Conservation (phyloP, 192 early-diverging fungal genomes). For the Coemansia sp. region DNA sequence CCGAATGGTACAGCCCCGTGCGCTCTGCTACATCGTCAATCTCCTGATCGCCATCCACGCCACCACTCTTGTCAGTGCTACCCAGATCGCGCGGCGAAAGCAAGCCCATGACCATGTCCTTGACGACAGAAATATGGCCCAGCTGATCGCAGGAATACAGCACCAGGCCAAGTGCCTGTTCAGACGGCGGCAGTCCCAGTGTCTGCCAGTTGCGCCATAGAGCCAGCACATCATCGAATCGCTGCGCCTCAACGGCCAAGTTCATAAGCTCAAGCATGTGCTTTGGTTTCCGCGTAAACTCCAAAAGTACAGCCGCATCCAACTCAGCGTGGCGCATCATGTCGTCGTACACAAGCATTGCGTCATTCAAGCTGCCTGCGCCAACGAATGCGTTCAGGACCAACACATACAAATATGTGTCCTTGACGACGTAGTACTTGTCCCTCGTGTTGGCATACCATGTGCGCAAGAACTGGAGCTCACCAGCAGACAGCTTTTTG, state of each 20-base stretch:
- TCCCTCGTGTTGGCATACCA: slow-evolving; percentile 35
- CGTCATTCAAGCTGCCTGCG: slow-evolving; percentile 24
- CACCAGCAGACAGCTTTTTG: background rate
- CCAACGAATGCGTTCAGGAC: slow-evolving; percentile 29
- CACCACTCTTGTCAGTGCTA: background rate
- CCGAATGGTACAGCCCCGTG: background rate
- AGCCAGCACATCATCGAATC: slow-evolving; percentile 16
- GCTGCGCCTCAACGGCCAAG: slow-evolving; percentile 19
- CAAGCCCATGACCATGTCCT: slow-evolving; percentile 24
- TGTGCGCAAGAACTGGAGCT: slow-evolving; percentile 29
- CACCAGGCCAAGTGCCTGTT: slow-evolving; percentile 13
- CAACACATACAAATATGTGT: slow-evolving; percentile 37
- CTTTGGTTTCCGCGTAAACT: slow-evolving; percentile 13
- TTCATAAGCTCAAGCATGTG: slow-evolving; percentile 24
- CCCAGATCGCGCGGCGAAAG: slow-evolving; percentile 8
- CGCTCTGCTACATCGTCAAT: background rate
- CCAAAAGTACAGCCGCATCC: slow-evolving; percentile 9
- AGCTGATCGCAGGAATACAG: slow-evolving; percentile 49
- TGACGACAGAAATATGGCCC: slow-evolving; percentile 18
- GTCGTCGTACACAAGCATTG: slow-evolving; percentile 36
- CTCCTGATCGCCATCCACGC: background rate
- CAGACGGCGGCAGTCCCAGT: slow-evolving; percentile 14
- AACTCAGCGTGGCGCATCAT: slow-evolving; percentile 30
- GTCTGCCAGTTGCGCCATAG: slow-evolving; percentile 40
- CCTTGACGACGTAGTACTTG: slow-evolving; percentile 35